Evolutionary conservation across 495 filamentous ascomycete genomes (phyloP), one percentile per base, ranked within the genome.

Genomic region (Jackrogersella multiformis): DNA sequence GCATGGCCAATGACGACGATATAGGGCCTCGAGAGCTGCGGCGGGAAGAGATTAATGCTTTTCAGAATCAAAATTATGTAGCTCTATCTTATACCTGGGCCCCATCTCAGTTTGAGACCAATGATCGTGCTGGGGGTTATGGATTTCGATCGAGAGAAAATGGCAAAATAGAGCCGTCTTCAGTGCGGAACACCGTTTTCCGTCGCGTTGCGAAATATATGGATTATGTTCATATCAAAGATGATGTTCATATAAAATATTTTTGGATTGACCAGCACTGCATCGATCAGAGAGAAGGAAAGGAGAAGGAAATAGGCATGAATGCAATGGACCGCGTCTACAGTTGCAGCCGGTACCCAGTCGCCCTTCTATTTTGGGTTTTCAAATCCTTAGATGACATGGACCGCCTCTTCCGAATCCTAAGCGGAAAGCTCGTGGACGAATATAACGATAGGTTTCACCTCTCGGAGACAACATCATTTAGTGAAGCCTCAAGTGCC

Each of bases 181-280:
- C 4, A 38, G 35, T 38, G 1, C 35, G 35, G 35, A n/a, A 38
- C 10, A n/a, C 10, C 24, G 55, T 61, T 34, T 64, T 69, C 23
- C 34, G 52, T 16, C 71, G 71, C 35, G 53, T 66, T 23, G 42
- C 26, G 1, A 44, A 52, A 10, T 69, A 74, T 34, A 74, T 74
- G 71, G 10, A 30, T 1, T 8, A 3, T n/a, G n/a, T 28, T 6
- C n/a, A 28, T 0, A 44, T 73, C 1, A 0, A 46, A 7, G n/a
- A n/a, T n/a, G n/a, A n/a, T n/a, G n/a, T n/a, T n/a, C n/a, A n/a
- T n/a, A n/a, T n/a, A n/a, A n/a, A n/a, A n/a, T 28, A 52, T 5
- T 61, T 73, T 8, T 73, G 71, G 68, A 69, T 73, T 30, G 68
- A 73, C 32, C 54, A 35, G 20, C 68, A 73, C 45, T 52, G 68